Conservation (phyloP, 306 rosid genomes). For the Luffa aegyptiaca region DNA sequence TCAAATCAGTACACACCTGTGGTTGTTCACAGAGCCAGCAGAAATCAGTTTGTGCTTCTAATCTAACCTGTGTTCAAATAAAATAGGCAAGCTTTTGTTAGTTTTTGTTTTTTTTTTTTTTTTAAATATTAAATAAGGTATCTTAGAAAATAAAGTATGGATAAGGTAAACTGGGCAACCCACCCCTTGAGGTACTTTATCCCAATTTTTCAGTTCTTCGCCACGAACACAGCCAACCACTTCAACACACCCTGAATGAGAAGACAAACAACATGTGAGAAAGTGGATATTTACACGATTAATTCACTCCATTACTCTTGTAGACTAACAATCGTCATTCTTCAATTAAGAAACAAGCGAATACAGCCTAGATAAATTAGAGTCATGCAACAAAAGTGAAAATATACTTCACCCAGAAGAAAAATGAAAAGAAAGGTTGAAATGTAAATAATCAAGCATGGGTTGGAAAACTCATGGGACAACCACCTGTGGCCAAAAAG, state of each 20-base stretch:
- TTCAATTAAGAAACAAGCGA: not conserved
- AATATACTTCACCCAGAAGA: not conserved
- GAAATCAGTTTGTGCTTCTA: constrained; percentile 75
- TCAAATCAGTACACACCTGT: constrained; percentile 40
- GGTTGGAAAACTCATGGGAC: not conserved
- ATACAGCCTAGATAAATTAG: not conserved
- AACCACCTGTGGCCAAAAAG: no score
- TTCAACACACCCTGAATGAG: constrained; percentile 60
- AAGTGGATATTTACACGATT: not conserved
- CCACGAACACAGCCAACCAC: constrained; percentile 76
- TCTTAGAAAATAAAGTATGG: not conserved
- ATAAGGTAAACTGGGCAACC: not conserved
- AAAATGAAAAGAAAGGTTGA: not conserved
- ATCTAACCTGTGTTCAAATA: constrained; percentile 49
- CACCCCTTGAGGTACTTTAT: constrained; percentile 85
- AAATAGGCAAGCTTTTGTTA: constrained; percentile 11
- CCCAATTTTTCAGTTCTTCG: constrained; percentile 69
- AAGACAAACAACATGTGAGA: not conserved
- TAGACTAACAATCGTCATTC: not conserved
- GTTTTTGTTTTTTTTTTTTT: no score
- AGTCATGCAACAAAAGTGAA: not conserved
- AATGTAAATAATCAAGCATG: not conserved
- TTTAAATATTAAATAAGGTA: not conserved
- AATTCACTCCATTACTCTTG: not conserved
- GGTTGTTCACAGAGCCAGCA: constrained; percentile 94